phyloP scores from a whole-genome alignment of 495 filamentous ascomycete species.

The Collariella sp. region DNA sequence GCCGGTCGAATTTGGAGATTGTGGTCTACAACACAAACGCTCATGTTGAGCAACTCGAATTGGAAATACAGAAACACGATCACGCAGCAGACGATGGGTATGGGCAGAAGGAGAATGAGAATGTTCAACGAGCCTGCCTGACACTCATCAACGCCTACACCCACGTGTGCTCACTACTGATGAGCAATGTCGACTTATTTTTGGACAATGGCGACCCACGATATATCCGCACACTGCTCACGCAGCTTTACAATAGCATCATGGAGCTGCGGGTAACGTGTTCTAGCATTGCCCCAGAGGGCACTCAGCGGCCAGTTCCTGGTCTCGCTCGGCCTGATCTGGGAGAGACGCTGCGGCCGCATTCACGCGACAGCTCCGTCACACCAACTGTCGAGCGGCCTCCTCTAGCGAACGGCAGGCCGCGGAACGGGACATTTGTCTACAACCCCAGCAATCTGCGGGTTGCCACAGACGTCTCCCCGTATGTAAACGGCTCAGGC shows the following conservation, averaged over 20 bases:
- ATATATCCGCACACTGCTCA: constrained; percentile 71
- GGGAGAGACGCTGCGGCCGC: constrained; percentile 36
- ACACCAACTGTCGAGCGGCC: constrained; percentile 55
- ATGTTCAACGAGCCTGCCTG: constrained; percentile 54
- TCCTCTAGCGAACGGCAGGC: constrained; percentile 38
- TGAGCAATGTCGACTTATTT: constrained; percentile 60
- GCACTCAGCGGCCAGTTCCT: constrained; percentile 5
- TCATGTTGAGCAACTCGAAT: constrained; percentile 66
- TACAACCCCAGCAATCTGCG: constrained; percentile 50
- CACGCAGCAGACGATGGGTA: constrained; percentile 43
- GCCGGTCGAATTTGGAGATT: constrained; percentile 64
- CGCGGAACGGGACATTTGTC: constrained; percentile 54
- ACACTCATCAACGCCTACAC: constrained; percentile 70
- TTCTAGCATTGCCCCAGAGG: constrained; percentile 16
- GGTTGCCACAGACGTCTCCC: constrained; percentile 42
- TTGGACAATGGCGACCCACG: constrained; percentile 65
- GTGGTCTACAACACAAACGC: constrained; percentile 69
- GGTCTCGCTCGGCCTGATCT: constrained; percentile 22
- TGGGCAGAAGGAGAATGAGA: constrained; percentile 51
- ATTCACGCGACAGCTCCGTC: constrained; percentile 44
- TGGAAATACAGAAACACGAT: constrained; percentile 60
- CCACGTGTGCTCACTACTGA: constrained; percentile 62
- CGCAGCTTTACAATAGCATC: constrained; percentile 71
- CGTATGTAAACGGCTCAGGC: constrained; percentile 35
- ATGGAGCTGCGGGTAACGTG: constrained; percentile 58